Base-by-base conservation (phyloP, 2,329 filamentous ascomycete species). In the Apiospora kogelbergensis region DNA sequence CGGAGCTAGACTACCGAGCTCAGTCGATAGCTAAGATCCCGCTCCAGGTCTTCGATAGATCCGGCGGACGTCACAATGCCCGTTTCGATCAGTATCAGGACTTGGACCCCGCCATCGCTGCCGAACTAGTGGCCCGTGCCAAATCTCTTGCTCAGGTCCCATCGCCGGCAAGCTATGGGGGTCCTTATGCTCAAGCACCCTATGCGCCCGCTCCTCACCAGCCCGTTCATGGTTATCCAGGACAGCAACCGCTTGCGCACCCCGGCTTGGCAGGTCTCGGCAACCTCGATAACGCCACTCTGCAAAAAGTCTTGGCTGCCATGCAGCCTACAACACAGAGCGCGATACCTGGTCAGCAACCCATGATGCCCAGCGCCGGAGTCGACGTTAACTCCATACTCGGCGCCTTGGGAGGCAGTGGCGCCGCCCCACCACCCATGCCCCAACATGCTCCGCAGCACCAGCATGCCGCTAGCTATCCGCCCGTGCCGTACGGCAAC, bases 11-110 rank as follows among this genome's bases (percentile, higher is more conserved):
- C 70, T 84, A 89, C 66, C 84, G 85, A 63, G 88, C 93, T 26
- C 91, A 97, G 75, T 84, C 85, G 42, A 86, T 86, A 1, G 90
- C 90, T 72, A 94, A 91, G 77, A 91, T 98, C 66, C 89, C 92
- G 0, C 83, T 98, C 3, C 93, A 95, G 74, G 88, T 97, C 6
- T 98, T 98, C 76, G 92, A 97, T 80, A 91, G 94, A 33, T 91
- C 89, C 48, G 86, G 85, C 11, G 93, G 93, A n/a, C 84, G 85
- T 22, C 88, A 88, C 74, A 94, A 93, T 72, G 90, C 97, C 70
- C 89, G 90, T 57, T 98, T 93, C 77, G 93, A 97, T 74, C 92
- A 97, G 78, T 98, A 98, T 78, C 88, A 92, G 69, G 90, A 95
- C 74, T 85, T 98, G 2, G 92, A 97, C 44, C 92, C 94, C 0